phyloP scores from a whole-genome alignment of 139 green algal genomes.

The Asterochloris erici region DNA sequence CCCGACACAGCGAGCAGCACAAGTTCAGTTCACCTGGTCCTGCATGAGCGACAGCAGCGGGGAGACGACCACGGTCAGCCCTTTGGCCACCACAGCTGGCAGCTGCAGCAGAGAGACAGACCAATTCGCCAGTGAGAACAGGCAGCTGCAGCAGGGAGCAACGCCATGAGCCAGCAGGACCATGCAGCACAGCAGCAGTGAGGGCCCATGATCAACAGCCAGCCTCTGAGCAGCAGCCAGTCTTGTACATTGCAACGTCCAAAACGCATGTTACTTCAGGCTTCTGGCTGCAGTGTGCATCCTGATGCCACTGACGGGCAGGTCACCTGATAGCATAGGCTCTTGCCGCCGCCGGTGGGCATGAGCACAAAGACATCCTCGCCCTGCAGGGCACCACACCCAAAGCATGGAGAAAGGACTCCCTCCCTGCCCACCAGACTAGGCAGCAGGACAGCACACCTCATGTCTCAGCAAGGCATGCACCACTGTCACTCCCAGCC shows the following conservation, averaged over 20 bases:
- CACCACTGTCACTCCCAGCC: neutral
- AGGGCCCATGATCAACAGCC: too few species aligned
- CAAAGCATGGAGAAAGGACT: neutral
- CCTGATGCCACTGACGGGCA: neutral
- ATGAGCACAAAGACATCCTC: slow-evolving; percentile 90
- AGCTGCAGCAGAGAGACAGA: slow-evolving; percentile 45
- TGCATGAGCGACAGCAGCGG: slow-evolving; percentile 96
- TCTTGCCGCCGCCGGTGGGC: slow-evolving; percentile 92
- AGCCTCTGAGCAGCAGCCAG: too few species aligned
- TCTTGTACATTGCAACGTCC: too few species aligned
- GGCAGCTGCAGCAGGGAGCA: too few species aligned
- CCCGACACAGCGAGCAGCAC: neutral
- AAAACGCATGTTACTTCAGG: too few species aligned
- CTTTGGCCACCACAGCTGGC: slow-evolving; percentile 67
- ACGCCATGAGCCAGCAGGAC: too few species aligned
- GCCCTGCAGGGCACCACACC: slow-evolving; percentile 30
- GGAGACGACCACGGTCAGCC: slow-evolving; percentile 90
- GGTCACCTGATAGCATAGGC: slow-evolving; percentile 81
- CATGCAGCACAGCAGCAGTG: too few species aligned
- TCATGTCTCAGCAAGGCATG: too few species aligned
- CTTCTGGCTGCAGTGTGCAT: too few species aligned
- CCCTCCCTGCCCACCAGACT: neutral
- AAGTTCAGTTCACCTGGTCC: slow-evolving; percentile 69
- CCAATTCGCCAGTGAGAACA: too few species aligned
- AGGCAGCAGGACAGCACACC: neutral